A percentile compares a stretch with the other conserved stretches of the same genome.
These are phyloP conservation scores for Aspergillus ochraceoroseus DNA, from an alignment of 2,329 filamentous ascomycete genomes.

Conservation along the genomic window DNA sequence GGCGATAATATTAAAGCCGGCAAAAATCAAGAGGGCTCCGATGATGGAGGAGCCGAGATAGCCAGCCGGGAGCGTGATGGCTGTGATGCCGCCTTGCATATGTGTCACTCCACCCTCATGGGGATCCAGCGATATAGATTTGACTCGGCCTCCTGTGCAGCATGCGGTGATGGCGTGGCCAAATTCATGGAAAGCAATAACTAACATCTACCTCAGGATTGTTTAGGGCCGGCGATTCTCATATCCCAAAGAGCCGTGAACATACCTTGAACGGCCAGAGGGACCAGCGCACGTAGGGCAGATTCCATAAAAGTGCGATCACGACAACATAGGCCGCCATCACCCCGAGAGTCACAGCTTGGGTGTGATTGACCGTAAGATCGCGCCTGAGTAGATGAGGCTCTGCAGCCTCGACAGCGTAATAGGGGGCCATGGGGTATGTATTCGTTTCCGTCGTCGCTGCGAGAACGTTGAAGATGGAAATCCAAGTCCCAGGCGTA, in stretches of 20 bases:
- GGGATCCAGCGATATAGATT: conserved; percentile 69
- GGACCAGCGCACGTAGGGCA: conserved; percentile 68
- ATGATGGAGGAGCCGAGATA: conserved; percentile 74
- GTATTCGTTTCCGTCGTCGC: conserved; percentile 4
- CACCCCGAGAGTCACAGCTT: conserved; percentile 65
- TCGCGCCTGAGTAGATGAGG: conserved; percentile 48
- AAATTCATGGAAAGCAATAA: conserved; percentile 77
- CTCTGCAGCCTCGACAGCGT: conserved; percentile 21
- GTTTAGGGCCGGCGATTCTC: no score
- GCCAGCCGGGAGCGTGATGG: conserved; percentile 69
- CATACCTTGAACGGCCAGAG: conserved; percentile 75
- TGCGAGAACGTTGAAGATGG: background rate
- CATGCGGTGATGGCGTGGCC: conserved; percentile 69
- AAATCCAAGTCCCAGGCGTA: no score
- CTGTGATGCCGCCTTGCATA: conserved; percentile 66
- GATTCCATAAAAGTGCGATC: conserved; percentile 73
- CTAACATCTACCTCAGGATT: conserved; percentile 58
- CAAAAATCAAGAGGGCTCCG: conserved; percentile 71
- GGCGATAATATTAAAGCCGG: conserved; percentile 75
- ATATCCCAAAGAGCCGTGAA: no score
- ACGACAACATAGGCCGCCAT: conserved; percentile 67
- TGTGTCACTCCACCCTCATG: conserved; percentile 73
- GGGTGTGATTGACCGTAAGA: conserved; percentile 61
- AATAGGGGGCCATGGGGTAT: conserved; percentile 27
- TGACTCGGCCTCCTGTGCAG: conserved; percentile 67